Base-by-base conservation (phyloP, 441 rosid species). In the Mallotus repandus region DNA sequence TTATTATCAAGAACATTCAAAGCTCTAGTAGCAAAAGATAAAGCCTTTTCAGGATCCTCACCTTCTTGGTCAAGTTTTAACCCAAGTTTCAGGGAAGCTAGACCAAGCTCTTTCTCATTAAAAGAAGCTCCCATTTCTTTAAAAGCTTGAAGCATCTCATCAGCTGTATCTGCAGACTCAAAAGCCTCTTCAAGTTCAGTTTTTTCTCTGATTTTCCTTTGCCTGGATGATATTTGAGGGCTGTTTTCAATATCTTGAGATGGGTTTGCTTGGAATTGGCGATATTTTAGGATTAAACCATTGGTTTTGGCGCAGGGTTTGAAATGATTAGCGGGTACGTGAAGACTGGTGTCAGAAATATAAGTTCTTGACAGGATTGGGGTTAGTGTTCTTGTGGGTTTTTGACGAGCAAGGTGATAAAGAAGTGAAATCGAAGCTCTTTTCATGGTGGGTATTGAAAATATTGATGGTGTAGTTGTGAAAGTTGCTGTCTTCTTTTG, bases 1-100 rank as follows among this genome's bases (percentile, higher is more conserved):
- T 72, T 85, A 32, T 19, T 72, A 79, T 87, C 97, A 74, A 91
- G 88, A 7, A 79, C 87, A 75, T 78, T 84, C 77, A 91, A 82
- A 72, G 98, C 99, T 82, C 88, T 83, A 9, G 74, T 72, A 57
- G 93, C 97, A 77, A 83, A 91, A 73, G 81, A 79, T 7, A 95
- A 63, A 70, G 89, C 80, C 84, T 76, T 86, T 79, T 86, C 82
- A 53, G 95, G 97, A 85, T 91, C 89, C 72, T 86, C 91, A 81
- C 92, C 97, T 82, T 91, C 91, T 29, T 84, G 92, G 66, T 95
- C 95, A 80, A 95, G 95, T 80, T 90, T 89, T 35, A 93, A 88
- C 54, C 97, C 99, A 70, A 93, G 21, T 78, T 93, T 93, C 77
- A 95, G 64, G 8, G 89, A 82, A 32, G 97, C 91, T 81, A 91